A percentile compares a stretch with the other conserved stretches of the same genome.
These are phyloP conservation scores for Gynochthodes officinalis DNA, from an alignment of 257 asterid genomes.

Conservation along the genomic window DNA sequence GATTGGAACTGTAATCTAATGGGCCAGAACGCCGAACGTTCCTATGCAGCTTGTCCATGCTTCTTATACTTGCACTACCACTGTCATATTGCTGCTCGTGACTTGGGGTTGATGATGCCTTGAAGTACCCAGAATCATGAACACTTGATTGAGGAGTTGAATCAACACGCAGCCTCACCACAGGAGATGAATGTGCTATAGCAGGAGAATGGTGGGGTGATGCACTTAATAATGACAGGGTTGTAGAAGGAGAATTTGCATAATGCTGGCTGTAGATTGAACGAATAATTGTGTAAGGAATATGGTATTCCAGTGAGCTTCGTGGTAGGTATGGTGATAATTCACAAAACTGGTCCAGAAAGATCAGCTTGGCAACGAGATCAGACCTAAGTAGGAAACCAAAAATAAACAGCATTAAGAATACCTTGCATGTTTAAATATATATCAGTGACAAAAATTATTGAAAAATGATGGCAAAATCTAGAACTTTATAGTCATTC, in stretches of 20 bases:
- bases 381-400: conserved; percentile 49
- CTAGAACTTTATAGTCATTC: background rate
- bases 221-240: conserved; percentile 44
- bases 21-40: conserved; percentile 87
- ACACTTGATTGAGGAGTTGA: conserved; percentile 47
- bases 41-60: conserved; percentile 45
- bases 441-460: background rate
- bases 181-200: conserved; percentile 71
- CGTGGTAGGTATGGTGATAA: conserved; percentile 78
- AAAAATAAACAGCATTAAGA: conserved; percentile 2
- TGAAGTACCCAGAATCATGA: conserved; percentile 58
- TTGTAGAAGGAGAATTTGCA: conserved; percentile 53
- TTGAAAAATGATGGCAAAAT: too few relatives aligned
- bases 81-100: conserved; percentile 57
- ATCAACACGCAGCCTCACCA: conserved; percentile 53
- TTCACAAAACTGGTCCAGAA: conserved; percentile 86
- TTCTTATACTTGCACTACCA: conserved; percentile 43
- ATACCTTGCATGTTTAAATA: background rate
- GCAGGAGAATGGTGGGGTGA: conserved; percentile 89
- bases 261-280: conserved; percentile 87
- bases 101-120: conserved; percentile 53
- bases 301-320: conserved; percentile 73
- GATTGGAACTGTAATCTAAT: conserved; percentile 68
- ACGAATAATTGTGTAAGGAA: conserved; percentile 81
- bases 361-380: conserved; percentile 82